Conservation (phyloP, 2,329 filamentous ascomycete species). For the Verticillium nubilum region DNA sequence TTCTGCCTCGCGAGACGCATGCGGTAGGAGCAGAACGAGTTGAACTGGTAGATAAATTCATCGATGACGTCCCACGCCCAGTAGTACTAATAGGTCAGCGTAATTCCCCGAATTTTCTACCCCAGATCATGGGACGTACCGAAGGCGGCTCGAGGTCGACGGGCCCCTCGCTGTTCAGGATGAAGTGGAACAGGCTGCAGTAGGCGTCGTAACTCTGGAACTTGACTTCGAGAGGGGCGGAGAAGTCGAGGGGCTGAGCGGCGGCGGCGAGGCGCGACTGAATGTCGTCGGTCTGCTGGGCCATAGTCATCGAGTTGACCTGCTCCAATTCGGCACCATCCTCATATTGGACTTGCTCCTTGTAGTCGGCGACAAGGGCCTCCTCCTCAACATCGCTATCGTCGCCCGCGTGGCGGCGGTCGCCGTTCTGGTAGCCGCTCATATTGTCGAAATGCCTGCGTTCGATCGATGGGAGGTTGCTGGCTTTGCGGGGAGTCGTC, state of each 20-base stretch:
- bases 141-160: slow-evolving; percentile 95
- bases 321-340: slow-evolving; percentile 73
- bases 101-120: slow-evolving; percentile 8
- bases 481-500: neutral
- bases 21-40: slow-evolving; percentile 97
- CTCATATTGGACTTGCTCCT: slow-evolving; percentile 92
- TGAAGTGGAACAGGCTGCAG: slow-evolving; percentile 98
- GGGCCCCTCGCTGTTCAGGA: slow-evolving; percentile 97
- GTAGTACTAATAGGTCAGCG: slow-evolving; percentile 64
- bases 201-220: slow-evolving; percentile 99
- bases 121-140: slow-evolving; percentile 50
- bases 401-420: slow-evolving; percentile 60
- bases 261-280: slow-evolving; percentile 87
- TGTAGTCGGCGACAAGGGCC: slow-evolving; percentile 90
- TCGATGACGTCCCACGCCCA: slow-evolving; percentile 99
- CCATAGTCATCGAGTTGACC: slow-evolving; percentile 62
- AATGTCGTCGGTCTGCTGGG: slow-evolving; percentile 80
- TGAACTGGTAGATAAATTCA: slow-evolving; percentile 99
- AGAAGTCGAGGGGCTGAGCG: slow-evolving; percentile 92
- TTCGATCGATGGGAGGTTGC: neutral
- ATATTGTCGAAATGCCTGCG: slow-evolving; percentile 27
- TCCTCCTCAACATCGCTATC: slow-evolving; percentile 97
- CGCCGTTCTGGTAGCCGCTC: slow-evolving; percentile 59
- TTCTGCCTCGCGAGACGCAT: slow-evolving; percentile 80
- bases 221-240: slow-evolving; percentile 91